Evolutionary conservation across 805 yeast species (phyloP).

Genomic region (Pichia scutulata): DNA sequence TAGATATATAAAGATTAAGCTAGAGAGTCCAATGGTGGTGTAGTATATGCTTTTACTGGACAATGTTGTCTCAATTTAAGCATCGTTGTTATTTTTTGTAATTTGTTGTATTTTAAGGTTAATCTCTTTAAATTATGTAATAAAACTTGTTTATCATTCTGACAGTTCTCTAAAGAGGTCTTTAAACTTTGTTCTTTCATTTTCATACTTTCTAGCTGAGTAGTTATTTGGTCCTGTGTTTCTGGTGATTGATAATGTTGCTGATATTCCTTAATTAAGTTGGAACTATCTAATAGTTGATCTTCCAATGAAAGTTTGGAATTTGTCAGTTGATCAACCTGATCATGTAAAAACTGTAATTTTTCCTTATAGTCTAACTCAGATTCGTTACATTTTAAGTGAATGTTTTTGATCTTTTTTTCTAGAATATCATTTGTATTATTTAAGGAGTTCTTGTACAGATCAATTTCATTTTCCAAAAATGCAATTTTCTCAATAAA

Average conservation of each 20-base stretch:
- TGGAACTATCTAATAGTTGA: background rate
- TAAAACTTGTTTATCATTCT: background rate
- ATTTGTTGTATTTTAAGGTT: conserved; percentile 7
- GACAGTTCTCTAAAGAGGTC: background rate
- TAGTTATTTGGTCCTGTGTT: background rate
- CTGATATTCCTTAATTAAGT: background rate
- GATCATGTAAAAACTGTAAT: background rate
- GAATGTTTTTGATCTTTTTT: background rate
- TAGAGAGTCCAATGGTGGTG: conserved; percentile 5
- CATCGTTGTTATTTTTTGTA: conserved; percentile 19
- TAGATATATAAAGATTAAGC: background rate
- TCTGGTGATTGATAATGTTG: background rate
- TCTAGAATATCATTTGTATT: background rate
- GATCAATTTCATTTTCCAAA: conserved; percentile 17
- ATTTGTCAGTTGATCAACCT: background rate
- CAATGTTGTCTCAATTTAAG: conserved; percentile 11
- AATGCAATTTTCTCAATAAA: conserved; percentile 20
- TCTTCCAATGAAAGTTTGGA: background rate
- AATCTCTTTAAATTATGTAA: background rate
- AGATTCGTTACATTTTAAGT: background rate
- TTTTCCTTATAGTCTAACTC: background rate
- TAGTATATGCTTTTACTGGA: conserved; percentile 5
- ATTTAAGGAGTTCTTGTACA: background rate
- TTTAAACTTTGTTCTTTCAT: background rate
- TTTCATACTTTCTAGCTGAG: background rate